phyloP scores from a whole-genome alignment of 495 filamentous ascomycete genomes.

The Lichenothelia convexa region DNA sequence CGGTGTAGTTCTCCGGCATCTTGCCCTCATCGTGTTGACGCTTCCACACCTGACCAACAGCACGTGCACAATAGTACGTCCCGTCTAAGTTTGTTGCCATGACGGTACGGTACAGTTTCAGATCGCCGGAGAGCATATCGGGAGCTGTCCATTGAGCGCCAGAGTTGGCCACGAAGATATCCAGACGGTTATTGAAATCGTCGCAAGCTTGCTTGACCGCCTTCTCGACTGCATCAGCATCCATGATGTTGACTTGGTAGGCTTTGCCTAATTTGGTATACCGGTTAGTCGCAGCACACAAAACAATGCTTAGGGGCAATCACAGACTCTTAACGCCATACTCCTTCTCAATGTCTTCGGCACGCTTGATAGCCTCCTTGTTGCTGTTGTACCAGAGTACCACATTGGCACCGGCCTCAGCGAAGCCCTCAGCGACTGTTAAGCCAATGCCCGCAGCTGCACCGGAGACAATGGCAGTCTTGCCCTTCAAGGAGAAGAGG shows the following conservation, averaged over 20 bases:
- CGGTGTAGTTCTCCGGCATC: slow-evolving; percentile 43
- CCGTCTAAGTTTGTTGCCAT: slow-evolving; percentile 63
- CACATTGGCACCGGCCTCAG: slow-evolving; percentile 75
- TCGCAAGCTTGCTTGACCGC: slow-evolving; percentile 10
- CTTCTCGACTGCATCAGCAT: slow-evolving; percentile 10
- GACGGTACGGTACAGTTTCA: slow-evolving; percentile 48
- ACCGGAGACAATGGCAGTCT: slow-evolving; percentile 69
- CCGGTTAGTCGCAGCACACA: background rate
- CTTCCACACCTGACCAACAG: slow-evolving; percentile 53
- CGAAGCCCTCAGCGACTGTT: slow-evolving; percentile 53
- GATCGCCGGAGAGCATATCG: slow-evolving; percentile 12
- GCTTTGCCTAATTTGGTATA: slow-evolving; percentile 9
- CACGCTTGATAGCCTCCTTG: slow-evolving; percentile 47
- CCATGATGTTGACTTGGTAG: slow-evolving; percentile 15
- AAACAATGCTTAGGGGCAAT: slow-evolving; percentile 4
- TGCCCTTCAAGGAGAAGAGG: slow-evolving; percentile 71
- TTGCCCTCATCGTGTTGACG: slow-evolving; percentile 49
- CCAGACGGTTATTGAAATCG: slow-evolving; percentile 21
- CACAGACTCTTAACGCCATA: slow-evolving; percentile 64
- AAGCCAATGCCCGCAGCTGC: slow-evolving; percentile 70
- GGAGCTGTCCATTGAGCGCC: slow-evolving; percentile 18
- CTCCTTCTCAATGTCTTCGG: slow-evolving; percentile 49
- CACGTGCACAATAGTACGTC: slow-evolving; percentile 64
- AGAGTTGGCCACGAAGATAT: slow-evolving; percentile 19
- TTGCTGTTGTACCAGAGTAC: slow-evolving; percentile 78